Evolutionary conservation across 257 asterid species (phyloP).

Genomic region (Voacanga thouarsii): DNA sequence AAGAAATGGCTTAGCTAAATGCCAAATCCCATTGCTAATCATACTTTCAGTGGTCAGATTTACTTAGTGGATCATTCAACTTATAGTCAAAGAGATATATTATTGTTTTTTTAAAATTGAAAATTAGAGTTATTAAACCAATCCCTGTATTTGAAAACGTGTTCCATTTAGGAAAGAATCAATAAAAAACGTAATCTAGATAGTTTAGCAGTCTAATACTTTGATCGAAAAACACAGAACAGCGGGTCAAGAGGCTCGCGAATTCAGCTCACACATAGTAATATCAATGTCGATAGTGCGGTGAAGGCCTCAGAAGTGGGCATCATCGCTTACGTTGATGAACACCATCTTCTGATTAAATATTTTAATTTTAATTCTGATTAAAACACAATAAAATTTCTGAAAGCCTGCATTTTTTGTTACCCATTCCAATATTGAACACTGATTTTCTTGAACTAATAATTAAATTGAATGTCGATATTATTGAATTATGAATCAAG

Average conservation of each 20-base stretch:
- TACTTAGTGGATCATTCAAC: slow-evolving; percentile 22
- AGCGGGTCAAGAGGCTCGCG: background rate
- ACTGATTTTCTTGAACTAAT: no score
- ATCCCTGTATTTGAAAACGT: slow-evolving; percentile 7
- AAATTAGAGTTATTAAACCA: no score
- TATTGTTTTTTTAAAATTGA: no score
- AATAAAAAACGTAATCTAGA: background rate
- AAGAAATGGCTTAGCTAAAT: background rate
- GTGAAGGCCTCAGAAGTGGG: background rate
- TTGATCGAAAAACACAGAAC: background rate
- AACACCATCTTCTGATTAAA: background rate
- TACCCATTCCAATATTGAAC: no score
- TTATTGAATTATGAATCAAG: no score
- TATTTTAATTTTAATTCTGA: background rate
- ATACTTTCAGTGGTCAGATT: background rate
- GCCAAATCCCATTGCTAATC: background rate
- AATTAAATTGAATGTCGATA: no score
- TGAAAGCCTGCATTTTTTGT: background rate
- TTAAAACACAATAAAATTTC: background rate
- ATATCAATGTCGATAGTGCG: background rate
- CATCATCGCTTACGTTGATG: slow-evolving; percentile 16
- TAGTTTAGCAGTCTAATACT: slow-evolving; percentile 13
- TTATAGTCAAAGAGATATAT: background rate
- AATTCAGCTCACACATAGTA: background rate
- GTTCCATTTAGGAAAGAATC: background rate